Conservation (phyloP, 164 flowering plant genomes). For the Liquidambar formosana region DNA sequence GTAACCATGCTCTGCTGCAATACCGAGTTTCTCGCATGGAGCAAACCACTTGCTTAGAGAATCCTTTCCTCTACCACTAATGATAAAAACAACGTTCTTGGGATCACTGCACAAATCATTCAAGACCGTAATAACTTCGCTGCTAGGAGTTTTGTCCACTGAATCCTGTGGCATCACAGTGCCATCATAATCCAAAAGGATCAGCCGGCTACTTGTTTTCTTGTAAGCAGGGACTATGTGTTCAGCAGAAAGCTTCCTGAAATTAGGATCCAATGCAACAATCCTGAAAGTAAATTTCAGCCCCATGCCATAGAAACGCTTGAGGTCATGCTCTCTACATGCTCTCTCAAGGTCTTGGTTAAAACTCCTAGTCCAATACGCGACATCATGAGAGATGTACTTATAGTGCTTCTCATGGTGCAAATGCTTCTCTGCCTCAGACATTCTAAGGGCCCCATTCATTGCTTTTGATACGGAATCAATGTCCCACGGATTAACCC, state of each 20-base stretch:
- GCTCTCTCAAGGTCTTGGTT: conserved; percentile 46
- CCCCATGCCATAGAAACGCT: conserved; percentile 42
- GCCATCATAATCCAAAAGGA: conserved; percentile 56
- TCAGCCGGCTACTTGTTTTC: conserved; percentile 28
- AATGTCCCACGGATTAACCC: conserved; percentile 53
- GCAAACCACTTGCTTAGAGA: conserved; percentile 38
- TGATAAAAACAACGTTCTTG: conserved; percentile 41
- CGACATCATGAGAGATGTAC: conserved; percentile 52
- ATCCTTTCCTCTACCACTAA: conserved; percentile 47
- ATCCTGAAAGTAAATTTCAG: conserved; percentile 37
- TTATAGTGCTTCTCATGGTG: conserved; percentile 51
- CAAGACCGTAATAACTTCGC: conserved; percentile 29
- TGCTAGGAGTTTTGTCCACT: conserved; percentile 34
- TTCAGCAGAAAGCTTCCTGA: conserved; percentile 35
- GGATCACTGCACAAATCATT: conserved; percentile 39
- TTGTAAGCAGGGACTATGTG: conserved; percentile 30
- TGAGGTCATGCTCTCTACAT: conserved; percentile 30
- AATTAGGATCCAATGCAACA: conserved; percentile 38
- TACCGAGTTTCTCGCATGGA: conserved; percentile 35
- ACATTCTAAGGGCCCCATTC: conserved; percentile 28
- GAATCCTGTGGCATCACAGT: conserved; percentile 36
- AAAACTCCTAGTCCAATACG: conserved; percentile 46
- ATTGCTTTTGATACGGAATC: conserved; percentile 34
- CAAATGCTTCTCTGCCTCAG: conserved; percentile 35
- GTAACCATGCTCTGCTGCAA: conserved; percentile 54